Conservation (phyloP, 257 asterid genomes). For the Petunia axillaris region DNA sequence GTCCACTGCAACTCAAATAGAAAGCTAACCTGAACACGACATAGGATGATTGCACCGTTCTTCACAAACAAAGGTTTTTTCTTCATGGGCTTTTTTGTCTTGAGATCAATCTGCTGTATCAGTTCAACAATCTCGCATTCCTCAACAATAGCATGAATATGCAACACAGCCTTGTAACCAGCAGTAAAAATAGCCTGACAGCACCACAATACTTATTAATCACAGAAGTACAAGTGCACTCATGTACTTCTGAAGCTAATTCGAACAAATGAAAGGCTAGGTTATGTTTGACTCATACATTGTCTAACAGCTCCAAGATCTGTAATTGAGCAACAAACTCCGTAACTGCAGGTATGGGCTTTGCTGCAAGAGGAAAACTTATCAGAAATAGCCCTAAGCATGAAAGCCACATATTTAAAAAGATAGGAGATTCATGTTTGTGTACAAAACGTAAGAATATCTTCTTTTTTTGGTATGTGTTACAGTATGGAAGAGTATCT, state of each 20-base stretch:
- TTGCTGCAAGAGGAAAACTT: conserved; percentile 49
- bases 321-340: conserved; percentile 89
- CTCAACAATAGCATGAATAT: conserved; percentile 86
- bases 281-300: conserved; percentile 50
- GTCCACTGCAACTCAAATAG: neutral
- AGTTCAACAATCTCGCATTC: conserved; percentile 94
- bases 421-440: neutral
- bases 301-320: conserved; percentile 87
- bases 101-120: conserved; percentile 77
- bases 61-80: conserved; percentile 91
- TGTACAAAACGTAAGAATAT: neutral
- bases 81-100: conserved; percentile 73
- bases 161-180: conserved; percentile 98
- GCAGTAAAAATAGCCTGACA: conserved; percentile 92
- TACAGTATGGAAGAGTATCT: neutral
- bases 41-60: conserved; percentile 73
- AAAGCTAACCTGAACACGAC: conserved; percentile 74
- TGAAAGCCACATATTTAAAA: neutral
- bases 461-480: neutral
- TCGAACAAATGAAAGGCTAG: neutral
- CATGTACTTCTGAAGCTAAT: neutral
- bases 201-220: neutral
- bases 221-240: conserved; percentile 6
- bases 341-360: conserved; percentile 66
- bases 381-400: conserved; percentile 14